Conservation (phyloP, 305 asterid species). For the Rubia balearica region DNA sequence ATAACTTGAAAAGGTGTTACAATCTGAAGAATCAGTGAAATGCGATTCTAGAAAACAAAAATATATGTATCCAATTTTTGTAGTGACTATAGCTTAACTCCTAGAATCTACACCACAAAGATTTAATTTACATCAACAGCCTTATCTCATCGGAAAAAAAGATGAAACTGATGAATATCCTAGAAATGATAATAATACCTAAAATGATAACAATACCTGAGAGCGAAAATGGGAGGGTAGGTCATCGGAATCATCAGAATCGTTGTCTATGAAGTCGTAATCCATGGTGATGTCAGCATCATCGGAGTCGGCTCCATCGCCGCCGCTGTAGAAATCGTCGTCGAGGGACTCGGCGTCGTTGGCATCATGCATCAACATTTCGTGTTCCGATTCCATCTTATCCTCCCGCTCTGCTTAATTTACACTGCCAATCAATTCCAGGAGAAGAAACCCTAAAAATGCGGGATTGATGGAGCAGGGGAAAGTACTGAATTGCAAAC, state of each 20-base stretch:
- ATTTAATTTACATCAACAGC: slow-evolving; percentile 1
- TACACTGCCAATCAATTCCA: neutral
- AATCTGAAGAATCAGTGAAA: neutral
- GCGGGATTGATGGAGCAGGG: slow-evolving; percentile 10
- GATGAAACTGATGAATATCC: neutral
- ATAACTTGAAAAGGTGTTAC: neutral
- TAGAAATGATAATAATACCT: neutral
- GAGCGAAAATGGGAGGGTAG: slow-evolving; percentile 43
- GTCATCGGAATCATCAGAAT: slow-evolving; percentile 69
- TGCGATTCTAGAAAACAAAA: too few species aligned
- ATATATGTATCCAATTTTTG: too few species aligned
- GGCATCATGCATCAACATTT: slow-evolving; percentile 57
- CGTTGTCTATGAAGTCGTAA: slow-evolving; percentile 63
- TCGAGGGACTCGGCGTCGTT: slow-evolving; percentile 42
- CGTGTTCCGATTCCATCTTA: slow-evolving; percentile 45
- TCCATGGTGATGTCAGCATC: slow-evolving; percentile 53
- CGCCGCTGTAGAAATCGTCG: slow-evolving; percentile 57
- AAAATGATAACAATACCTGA: slow-evolving; percentile 36
- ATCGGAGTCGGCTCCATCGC: slow-evolving; percentile 51
- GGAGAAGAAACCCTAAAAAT: slow-evolving; percentile 8
- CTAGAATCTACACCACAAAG: neutral
- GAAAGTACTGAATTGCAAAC: neutral
- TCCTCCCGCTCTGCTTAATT: neutral
- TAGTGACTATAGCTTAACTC: neutral
- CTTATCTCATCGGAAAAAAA: neutral